A percentile compares a stretch with the other conserved stretches of the same genome.
Conservation (phyloP, 768 basidiomycete species). For the Leccinellum rugosiceps region DNA sequence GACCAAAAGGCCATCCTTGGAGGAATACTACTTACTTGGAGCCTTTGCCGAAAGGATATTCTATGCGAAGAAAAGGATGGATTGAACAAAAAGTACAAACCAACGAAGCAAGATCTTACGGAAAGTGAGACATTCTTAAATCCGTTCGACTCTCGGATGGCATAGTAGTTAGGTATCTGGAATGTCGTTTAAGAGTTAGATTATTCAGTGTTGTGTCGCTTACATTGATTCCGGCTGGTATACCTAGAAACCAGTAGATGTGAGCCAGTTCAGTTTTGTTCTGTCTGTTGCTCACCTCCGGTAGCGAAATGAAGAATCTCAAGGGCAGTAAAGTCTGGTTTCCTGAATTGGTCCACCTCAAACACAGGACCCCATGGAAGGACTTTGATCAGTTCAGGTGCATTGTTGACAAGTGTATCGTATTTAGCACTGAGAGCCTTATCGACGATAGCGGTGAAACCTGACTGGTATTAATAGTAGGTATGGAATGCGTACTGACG, state of each 20-base stretch:
- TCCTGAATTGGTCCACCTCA: slow-evolving; percentile 72
- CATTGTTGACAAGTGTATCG: slow-evolving; percentile 67
- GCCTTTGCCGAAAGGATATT: slow-evolving; percentile 88
- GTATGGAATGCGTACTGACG: neutral
- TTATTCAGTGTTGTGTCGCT: slow-evolving; percentile 13
- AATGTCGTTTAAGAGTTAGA: neutral
- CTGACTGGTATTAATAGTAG: slow-evolving; percentile 33
- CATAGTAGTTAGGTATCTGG: slow-evolving; percentile 83
- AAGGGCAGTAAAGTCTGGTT: slow-evolving; percentile 85
- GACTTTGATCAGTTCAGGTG: slow-evolving; percentile 76
- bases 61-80: slow-evolving; percentile 29
- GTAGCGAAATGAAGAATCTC: slow-evolving; percentile 83
- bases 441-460: slow-evolving; percentile 87
- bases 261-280: neutral
- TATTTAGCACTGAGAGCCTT: slow-evolving; percentile 82
- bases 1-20: neutral
- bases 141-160: slow-evolving; percentile 74
- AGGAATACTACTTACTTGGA: slow-evolving; percentile 50
- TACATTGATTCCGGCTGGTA: slow-evolving; percentile 84
- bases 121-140: slow-evolving; percentile 90
- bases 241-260: slow-evolving; percentile 41
- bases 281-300: slow-evolving; percentile 49
- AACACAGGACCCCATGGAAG: slow-evolving; percentile 77
- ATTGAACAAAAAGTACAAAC: neutral
- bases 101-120: slow-evolving; percentile 38